A percentile compares a stretch with the other conserved stretches of the same genome.
Evolutionary conservation across 768 basidiomycete genomes (phyloP).

Genomic region (Polyporus arcularius): DNA sequence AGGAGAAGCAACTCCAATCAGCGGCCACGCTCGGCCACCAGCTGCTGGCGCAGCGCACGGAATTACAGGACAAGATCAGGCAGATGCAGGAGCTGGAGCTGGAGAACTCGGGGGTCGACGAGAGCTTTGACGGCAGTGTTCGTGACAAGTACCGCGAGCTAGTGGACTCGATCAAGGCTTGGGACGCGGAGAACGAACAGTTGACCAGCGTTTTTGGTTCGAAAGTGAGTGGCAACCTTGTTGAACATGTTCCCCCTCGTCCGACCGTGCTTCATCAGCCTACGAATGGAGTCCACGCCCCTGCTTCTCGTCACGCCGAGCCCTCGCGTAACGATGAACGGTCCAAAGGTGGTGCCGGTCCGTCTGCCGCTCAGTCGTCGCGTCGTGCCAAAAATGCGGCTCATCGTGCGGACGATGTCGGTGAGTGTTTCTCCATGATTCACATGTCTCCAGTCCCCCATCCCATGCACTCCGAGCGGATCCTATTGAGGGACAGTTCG

Average conservation of each 20-base stretch:
- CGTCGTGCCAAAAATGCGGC: slow-evolving; percentile 90
- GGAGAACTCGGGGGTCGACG: slow-evolving; percentile 40
- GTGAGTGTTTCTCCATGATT: slow-evolving; percentile 44
- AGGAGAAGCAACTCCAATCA: slow-evolving; percentile 90
- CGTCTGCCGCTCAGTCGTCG: slow-evolving; percentile 80
- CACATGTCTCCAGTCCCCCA: not conserved
- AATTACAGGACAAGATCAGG: slow-evolving; percentile 85
- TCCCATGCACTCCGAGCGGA: no score
- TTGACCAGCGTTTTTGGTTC: slow-evolving; percentile 64
- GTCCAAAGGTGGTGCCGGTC: slow-evolving; percentile 54
- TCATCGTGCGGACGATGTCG: slow-evolving; percentile 86
- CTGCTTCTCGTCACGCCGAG: slow-evolving; percentile 24
- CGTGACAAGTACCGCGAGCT: slow-evolving; percentile 76
- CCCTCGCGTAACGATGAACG: slow-evolving; percentile 46
- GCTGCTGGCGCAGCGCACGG: slow-evolving; percentile 90
- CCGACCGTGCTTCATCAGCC: slow-evolving; percentile 32
- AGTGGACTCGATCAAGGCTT: slow-evolving; percentile 68
- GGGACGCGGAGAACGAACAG: slow-evolving; percentile 80
- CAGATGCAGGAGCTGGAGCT: slow-evolving; percentile 74
- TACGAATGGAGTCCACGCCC: slow-evolving; percentile 39
- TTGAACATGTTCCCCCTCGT: not conserved
- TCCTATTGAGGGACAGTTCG: no score
- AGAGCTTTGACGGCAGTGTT: slow-evolving; percentile 66
- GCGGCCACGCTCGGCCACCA: slow-evolving; percentile 93
- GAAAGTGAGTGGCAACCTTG: slow-evolving; percentile 49